Evolutionary conservation across 2,329 filamentous ascomycete genomes (phyloP).

Genomic region (Boeremia lycopersici): DNA sequence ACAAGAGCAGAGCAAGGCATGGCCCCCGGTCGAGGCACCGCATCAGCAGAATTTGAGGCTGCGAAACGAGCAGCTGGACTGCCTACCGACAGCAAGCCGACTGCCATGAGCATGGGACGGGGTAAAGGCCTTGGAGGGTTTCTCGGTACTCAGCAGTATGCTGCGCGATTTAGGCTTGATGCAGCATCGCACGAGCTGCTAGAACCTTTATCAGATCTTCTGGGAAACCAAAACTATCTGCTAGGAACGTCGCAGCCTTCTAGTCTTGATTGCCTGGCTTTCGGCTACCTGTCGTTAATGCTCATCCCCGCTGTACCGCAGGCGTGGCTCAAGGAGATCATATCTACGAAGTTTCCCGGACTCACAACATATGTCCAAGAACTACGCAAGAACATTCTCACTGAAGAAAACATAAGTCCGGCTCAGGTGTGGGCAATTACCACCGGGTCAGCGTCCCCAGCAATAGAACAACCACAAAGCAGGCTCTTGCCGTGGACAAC

Average conservation of each 20-base stretch:
- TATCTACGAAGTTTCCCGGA: constrained; percentile 56
- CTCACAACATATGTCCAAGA: constrained; percentile 48
- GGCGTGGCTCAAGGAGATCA: constrained; percentile 65
- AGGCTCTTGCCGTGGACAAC: constrained; percentile 35
- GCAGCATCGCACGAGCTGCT: constrained; percentile 72
- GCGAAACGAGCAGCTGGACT: constrained; percentile 46
- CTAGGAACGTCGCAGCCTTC: constrained; percentile 60
- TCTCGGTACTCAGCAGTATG: constrained; percentile 71
- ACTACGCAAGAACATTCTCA: constrained; percentile 38
- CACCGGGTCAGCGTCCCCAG: constrained; percentile 11
- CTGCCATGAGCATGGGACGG: constrained; percentile 57
- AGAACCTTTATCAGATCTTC: constrained; percentile 69
- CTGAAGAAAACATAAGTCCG: constrained; percentile 27
- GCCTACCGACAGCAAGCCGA: constrained; percentile 42
- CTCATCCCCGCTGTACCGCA: constrained; percentile 66
- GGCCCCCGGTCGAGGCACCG: constrained; percentile 37
- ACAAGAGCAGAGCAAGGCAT: constrained; percentile 45
- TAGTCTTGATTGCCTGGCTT: constrained; percentile 77
- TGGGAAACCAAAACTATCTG: constrained; percentile 62
- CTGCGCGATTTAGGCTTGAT: constrained; percentile 76
- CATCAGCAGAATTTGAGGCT: constrained; percentile 45
- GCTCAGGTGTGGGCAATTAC: constrained; percentile 39
- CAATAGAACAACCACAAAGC: neutral
- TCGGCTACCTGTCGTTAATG: constrained; percentile 81
- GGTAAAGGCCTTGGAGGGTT: constrained; percentile 66